Percentiles rank a stretch among this genome's conserved stretches.
These are phyloP conservation scores for Zostera marina DNA, from an alignment of 116 monocot species.

Conservation along the genomic window DNA sequence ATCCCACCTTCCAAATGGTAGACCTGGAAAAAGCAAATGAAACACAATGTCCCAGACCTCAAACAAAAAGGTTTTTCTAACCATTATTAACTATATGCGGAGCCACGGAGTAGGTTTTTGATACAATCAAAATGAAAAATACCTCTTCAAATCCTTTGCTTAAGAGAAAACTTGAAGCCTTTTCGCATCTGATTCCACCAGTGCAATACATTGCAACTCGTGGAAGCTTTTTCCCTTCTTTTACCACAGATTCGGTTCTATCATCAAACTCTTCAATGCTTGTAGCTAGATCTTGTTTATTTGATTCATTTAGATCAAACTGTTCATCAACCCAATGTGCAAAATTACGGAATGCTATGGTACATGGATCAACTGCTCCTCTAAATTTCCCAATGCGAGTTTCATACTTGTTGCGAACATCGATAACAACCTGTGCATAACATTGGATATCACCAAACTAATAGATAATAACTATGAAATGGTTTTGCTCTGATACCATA, in stretches of 20 bases:
- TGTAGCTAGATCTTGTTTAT: not conserved
- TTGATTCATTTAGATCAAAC: slow-evolving; percentile 29
- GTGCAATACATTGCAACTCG: slow-evolving; percentile 98
- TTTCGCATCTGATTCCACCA: slow-evolving; percentile 94
- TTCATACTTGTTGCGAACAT: slow-evolving; percentile 90
- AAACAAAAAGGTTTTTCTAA: no score
- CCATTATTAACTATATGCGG: no score
- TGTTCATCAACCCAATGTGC: slow-evolving; percentile 74
- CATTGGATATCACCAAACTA: not conserved
- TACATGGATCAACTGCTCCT: slow-evolving; percentile 88
- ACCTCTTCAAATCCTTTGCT: slow-evolving; percentile 95
- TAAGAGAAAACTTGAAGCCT: slow-evolving; percentile 93
- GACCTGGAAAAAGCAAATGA: slow-evolving; percentile 31
- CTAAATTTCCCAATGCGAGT: slow-evolving; percentile 88
- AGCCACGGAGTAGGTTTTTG: no score
- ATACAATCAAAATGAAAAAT: not conserved
- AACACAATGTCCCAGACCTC: no score
- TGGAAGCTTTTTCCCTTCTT: slow-evolving; percentile 27
- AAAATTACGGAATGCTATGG: slow-evolving; percentile 73
- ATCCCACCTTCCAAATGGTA: slow-evolving; percentile 95
- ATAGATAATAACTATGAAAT: not conserved
- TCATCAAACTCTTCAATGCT: not conserved
- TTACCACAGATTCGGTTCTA: slow-evolving; percentile 1
- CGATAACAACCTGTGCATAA: slow-evolving; percentile 73
- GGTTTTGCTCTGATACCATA: not conserved